Evolutionary conservation across 1,139 yeast genomes (phyloP), one percentile per base, ranked within the genome.

Genomic region (Taiozyma sp.): DNA sequence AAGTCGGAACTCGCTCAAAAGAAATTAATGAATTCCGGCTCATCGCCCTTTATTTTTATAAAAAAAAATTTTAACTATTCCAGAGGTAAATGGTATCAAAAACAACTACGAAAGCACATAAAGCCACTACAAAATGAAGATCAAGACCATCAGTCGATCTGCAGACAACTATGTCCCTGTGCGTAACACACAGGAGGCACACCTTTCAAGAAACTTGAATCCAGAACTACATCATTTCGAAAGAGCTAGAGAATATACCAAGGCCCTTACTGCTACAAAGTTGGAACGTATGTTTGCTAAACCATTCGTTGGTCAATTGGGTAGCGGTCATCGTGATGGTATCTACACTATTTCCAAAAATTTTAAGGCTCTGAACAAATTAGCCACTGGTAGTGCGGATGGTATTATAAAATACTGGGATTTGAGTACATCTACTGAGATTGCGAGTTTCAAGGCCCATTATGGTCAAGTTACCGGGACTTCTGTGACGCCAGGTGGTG

Each of bases 181-280:
- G 39, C 76, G 91, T 58, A 89, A 88, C 68, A 83, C 95, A 1
- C 97, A 91, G 67, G 91, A 89, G 61, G 83, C 93, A 4, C 80
- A 95, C 24, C 70, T 89, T 50, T 95, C 97, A 0, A 77, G 99
- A 55, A 95, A 95, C 68, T 73, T 95, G 63, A 86, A 93, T 64
- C 97, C 99, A 3, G 96, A 95, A 22, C 74, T 93, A 48, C 99
- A 95, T 70, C 99, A 98, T 0, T 93, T 93, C 64, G 98, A 95
- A 70, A 77, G 98, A 59, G 97, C 98, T 4, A 76, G 99, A 65
- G 99, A 95, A 68, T 95, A 95, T 64, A 88, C 97, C 19, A 80
- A 91, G 59, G 99, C 99, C 1, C 71, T 95, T 50, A 91, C 90
- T 53, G 98, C 99, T 28, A 91, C 98, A 19, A 95, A 95, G 67